Base-by-base conservation (phyloP, 2,329 filamentous ascomycete species). In the Dactylellina leptospora region DNA sequence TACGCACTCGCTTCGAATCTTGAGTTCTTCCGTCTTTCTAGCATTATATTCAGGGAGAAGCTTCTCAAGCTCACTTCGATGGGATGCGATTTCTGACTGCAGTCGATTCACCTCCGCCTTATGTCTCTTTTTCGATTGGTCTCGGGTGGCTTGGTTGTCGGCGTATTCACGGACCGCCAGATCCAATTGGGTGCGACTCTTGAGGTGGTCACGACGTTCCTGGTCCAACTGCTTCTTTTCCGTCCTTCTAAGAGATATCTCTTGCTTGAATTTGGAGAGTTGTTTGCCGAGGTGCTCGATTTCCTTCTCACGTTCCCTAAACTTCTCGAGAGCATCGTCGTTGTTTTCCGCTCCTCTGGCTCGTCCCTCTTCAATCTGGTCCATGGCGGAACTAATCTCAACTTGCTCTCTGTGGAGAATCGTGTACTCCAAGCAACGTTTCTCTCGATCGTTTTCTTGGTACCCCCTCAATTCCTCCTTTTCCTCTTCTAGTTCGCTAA, bases 401-500 rank as follows among this genome's bases (percentile, higher is more conserved):
- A 89, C 85, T 78, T 97, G 92, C 77, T 97, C 92, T 73, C 91
- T 89, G 76, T 95, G 89, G 80, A 96, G 92, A 77, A 96, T 93
- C 0, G 93, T 95, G 78, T 97, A 97, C 80, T 97, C 92, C 47
- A 99, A 84, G 79, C 93, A 97, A 75, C 93, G 85, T 69, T 92
- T 87, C 80, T 99, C 93, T 66, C 90, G 88, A 77, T 99, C 95
- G 79, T 96, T 96, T 72, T 96, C 92, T 80, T 97, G 95, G 78
- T 93, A 99, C 5, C 89, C 92, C 47, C 92, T 88, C 38, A 99
- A 84, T 80, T 99, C 96, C 78, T 97, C 92, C 80, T 97, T 97
- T 80, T 99, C 95, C 79, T 96, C 93, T 80, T 99, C 95, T 0
- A 99, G 84, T 80, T 99, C 95, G 38, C 83, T 85, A 59, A 99